phyloP scores from a whole-genome alignment of 169 alveolate species.

The Eimeria tenella region DNA sequence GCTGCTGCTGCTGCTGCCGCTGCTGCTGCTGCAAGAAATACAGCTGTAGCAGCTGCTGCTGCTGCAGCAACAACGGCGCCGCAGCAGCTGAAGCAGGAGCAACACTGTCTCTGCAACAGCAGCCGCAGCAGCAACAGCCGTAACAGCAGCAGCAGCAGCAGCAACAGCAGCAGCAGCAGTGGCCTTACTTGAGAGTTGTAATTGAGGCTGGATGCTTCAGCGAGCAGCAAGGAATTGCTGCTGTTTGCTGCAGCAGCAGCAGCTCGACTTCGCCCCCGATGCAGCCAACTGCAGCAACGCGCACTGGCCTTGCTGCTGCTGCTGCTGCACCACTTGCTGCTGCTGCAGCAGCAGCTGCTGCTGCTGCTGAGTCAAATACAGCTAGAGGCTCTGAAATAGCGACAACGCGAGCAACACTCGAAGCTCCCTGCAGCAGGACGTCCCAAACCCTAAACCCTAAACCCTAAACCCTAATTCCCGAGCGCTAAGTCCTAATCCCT shows the following conservation, averaged over 20 bases:
- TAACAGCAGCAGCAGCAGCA: neutral
- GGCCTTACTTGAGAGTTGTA: neutral
- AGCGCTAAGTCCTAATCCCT: too few species aligned
- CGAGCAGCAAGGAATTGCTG: slow-evolving; percentile 15
- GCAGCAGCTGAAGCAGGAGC: too few species aligned
- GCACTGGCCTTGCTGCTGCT: neutral
- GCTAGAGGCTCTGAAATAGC: neutral
- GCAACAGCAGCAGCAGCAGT: neutral
- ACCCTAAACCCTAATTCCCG: neutral
- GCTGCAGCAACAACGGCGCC: too few species aligned
- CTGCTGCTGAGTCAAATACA: neutral
- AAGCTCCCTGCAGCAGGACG: neutral
- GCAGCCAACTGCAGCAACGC: slow-evolving; percentile 29
- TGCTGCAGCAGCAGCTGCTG: slow-evolving; percentile 2
- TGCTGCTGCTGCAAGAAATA: too few species aligned
- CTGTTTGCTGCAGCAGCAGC: slow-evolving; percentile 10
- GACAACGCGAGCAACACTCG: slow-evolving; percentile 9
- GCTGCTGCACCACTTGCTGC: slow-evolving; percentile 11
- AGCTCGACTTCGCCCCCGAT: slow-evolving; percentile 20
- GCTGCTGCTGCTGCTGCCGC: too few species aligned
- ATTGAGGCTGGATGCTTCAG: slow-evolving; percentile 6
- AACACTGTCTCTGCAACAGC: too few species aligned
- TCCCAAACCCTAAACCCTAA: neutral
- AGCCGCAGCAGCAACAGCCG: too few species aligned
- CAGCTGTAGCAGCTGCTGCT: too few species aligned